phyloP scores from a whole-genome alignment of 495 filamentous ascomycete genomes.

The Penicillium subrubescens region DNA sequence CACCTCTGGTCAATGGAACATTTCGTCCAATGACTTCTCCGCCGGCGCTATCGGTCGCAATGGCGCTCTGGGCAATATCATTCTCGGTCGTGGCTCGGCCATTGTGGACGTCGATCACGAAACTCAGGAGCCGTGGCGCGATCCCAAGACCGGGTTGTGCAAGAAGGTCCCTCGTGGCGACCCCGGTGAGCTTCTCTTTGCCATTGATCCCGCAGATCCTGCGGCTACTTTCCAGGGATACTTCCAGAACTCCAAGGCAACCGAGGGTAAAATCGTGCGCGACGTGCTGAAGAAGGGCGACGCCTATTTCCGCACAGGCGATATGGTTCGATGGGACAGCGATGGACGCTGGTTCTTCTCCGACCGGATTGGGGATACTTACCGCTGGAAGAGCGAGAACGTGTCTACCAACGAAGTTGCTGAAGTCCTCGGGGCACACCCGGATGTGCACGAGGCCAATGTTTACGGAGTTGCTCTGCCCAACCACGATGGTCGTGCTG shows the following conservation, averaged over 20 bases:
- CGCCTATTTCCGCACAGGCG: conserved; percentile 84
- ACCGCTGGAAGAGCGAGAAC: conserved; percentile 95
- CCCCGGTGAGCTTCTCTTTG: conserved; percentile 79
- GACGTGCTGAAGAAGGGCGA: conserved; percentile 82
- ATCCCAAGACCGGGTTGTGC: conserved; percentile 75
- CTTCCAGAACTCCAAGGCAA: conserved; percentile 74
- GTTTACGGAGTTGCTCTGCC: conserved; percentile 87
- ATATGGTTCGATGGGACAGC: conserved; percentile 70
- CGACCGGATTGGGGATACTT: conserved; percentile 93
- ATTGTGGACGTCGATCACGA: conserved; percentile 75
- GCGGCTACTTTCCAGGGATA: conserved; percentile 80
- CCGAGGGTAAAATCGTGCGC: conserved; percentile 74
- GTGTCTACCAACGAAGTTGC: conserved; percentile 80
- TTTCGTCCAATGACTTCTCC: conserved; percentile 71
- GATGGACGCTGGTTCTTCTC: conserved; percentile 82
- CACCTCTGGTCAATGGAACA: conserved; percentile 70
- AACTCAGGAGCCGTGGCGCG: conserved; percentile 68
- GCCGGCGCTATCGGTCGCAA: conserved; percentile 81
- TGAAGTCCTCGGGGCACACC: conserved; percentile 68
- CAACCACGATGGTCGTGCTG: conserved; percentile 82
- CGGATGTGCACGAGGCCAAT: conserved; percentile 73
- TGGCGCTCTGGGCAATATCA: conserved; percentile 59
- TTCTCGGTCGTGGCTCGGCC: conserved; percentile 53
- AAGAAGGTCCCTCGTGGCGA: conserved; percentile 59
- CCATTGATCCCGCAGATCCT: conserved; percentile 67